phyloP scores from a whole-genome alignment of 2,329 filamentous ascomycete species.

The Curvularia sp. region DNA sequence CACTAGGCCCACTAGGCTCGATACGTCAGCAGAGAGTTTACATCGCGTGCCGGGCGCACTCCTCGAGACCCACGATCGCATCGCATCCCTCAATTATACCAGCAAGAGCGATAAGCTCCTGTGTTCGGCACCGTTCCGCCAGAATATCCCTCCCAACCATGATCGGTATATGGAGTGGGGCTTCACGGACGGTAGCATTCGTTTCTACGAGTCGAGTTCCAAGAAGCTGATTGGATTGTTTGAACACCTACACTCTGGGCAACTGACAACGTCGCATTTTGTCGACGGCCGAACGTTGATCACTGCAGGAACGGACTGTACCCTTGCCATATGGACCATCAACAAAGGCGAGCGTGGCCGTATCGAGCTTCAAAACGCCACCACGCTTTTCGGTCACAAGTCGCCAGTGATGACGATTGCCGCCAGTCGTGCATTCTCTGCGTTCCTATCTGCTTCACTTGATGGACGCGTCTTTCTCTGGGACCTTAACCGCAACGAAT shows the following conservation, averaged over 20 bases:
- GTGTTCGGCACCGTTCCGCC: conserved; percentile 80
- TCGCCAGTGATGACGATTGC: conserved; percentile 82
- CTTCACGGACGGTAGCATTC: conserved; percentile 88
- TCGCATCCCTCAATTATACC: conserved; percentile 79
- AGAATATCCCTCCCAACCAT: conserved; percentile 85
- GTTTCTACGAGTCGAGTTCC: conserved; percentile 86
- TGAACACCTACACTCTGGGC: conserved; percentile 91
- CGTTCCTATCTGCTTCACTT: conserved; percentile 80
- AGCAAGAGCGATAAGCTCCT: conserved; percentile 82
- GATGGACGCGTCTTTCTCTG: conserved; percentile 88
- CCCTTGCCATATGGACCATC: conserved; percentile 83
- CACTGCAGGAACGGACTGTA: conserved; percentile 91
- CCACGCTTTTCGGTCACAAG: conserved; percentile 89
- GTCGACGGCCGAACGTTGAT: conserved; percentile 90
- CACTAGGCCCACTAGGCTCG: conserved; percentile 72
- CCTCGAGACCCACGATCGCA: conserved; percentile 76
- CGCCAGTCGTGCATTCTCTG: conserved; percentile 85
- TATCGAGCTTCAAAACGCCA: conserved; percentile 79
- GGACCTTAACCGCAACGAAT: conserved; percentile 91
- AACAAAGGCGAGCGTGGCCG: conserved; percentile 65
- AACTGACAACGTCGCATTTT: conserved; percentile 82
- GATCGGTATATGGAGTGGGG: conserved; percentile 97
- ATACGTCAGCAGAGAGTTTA: conserved; percentile 77
- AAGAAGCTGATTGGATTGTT: conserved; percentile 86
- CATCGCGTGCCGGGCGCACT: conserved; percentile 80